Conservation (phyloP, 2,329 filamentous ascomycete species). For the Talaromyces verruculosus region DNA sequence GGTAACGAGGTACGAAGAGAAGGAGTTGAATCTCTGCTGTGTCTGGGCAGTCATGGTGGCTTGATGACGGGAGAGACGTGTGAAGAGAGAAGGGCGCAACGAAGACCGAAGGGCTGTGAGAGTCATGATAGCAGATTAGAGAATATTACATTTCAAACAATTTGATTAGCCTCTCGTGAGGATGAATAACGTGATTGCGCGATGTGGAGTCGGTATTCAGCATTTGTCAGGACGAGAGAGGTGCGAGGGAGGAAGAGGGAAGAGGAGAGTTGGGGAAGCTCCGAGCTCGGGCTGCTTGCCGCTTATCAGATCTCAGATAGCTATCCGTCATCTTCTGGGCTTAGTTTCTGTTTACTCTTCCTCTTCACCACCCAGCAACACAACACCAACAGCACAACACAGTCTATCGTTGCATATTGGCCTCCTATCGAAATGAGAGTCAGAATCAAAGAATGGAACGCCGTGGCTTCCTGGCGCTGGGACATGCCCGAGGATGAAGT, state of each 20-base stretch:
- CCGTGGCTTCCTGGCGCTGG: slow-evolving; percentile 96
- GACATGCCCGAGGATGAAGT: slow-evolving; percentile 96
- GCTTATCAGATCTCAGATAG: not conserved
- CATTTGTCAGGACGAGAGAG: not conserved
- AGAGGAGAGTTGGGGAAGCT: slow-evolving; percentile 5
- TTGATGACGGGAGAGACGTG: slow-evolving; percentile 27
- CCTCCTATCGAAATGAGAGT: slow-evolving; percentile 71
- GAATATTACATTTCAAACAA: not conserved
- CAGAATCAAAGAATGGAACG: slow-evolving; percentile 88
- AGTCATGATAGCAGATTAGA: slow-evolving; percentile 33
- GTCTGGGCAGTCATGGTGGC: slow-evolving; percentile 26
- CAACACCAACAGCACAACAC: not conserved
- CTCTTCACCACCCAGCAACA: not conserved
- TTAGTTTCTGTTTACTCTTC: not conserved
- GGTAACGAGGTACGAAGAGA: slow-evolving; percentile 82
- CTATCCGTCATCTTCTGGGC: not conserved
- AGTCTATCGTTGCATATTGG: not conserved
- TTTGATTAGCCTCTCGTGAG: not conserved
- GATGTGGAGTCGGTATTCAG: slow-evolving; percentile 1
- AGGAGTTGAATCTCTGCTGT: slow-evolving; percentile 50
- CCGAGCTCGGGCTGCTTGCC: slow-evolving; percentile 2
- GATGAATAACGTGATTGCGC: slow-evolving; percentile 7
- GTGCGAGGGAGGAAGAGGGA: not conserved
- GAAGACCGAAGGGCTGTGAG: slow-evolving; percentile 36
- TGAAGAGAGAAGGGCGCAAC: slow-evolving; percentile 23